Base-by-base conservation (phyloP, 306 rosid species). In the Echinosophora koreensis region DNA sequence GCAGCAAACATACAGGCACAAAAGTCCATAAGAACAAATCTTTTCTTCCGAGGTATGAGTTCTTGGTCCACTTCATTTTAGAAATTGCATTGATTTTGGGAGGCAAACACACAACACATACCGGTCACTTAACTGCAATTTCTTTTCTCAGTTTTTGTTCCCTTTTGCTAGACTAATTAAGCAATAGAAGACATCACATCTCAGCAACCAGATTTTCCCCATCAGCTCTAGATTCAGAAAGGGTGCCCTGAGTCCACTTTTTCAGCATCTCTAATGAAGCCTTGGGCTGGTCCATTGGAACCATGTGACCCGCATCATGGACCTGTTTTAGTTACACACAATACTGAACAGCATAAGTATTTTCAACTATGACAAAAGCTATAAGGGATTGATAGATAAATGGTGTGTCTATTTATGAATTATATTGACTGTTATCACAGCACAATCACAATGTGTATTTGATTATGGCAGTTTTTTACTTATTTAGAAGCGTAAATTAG, bases 221-320 rank as follows among this genome's bases (percentile, higher is more conserved):
- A 27, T 65, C 80, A 39, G 63, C 42, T 64, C 78, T 62, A n/a
- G 76, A 69, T 66, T 85, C 89, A 32, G 88, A 57, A 79, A 90
- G 94, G 68, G 69, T 57, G 49, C 98, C 94, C 60, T 3, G 78
- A 51, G 87, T 94, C 98, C 98, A 94, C 85, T 86, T 86, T 81
- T 73, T 86, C 88, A 93, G 79, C 98, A 93, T 93, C 89, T 86
- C 98, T 37, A 93, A 57, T 71, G 98, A 81, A 75, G 96, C 94
- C 87, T 88, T 87, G 57, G 98, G 98, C 83, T 93, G 98, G 83
- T 93, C 98, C 98, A 93, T 91, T 6, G 98, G 98, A 77, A 94
- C 98, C 98, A 94, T 88, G 85, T 94, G 98, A 73, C 98, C 98
- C 22, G 98, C 93, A 51, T 94, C 88, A 41, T 88, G 94, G 56